Percentiles rank a stretch among this genome's conserved stretches.
These are phyloP conservation scores for Ceriops decandra DNA, from an alignment of 345 rosid genomes.

Conservation along the genomic window DNA sequence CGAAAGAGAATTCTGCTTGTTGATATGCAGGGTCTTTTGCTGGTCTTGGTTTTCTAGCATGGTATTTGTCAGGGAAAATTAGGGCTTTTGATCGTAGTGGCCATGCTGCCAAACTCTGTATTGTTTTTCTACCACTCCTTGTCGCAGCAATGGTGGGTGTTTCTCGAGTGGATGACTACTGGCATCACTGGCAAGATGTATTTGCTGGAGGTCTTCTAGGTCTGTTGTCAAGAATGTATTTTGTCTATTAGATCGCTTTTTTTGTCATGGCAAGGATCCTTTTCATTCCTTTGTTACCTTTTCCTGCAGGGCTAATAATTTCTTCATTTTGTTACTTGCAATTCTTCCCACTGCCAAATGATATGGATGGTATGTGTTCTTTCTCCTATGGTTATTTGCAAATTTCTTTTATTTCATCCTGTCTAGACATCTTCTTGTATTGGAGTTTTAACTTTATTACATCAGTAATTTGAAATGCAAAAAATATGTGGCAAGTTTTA, in stretches of 20 bases:
- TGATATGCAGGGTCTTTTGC: conserved; percentile 80
- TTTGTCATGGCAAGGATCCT: neutral
- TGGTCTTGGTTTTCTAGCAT: conserved; percentile 72
- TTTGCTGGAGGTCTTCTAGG: conserved; percentile 86
- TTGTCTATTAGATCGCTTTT: neutral
- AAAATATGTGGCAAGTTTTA: neutral
- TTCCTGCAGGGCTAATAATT: conserved; percentile 48
- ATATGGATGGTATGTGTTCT: conserved; percentile 48
- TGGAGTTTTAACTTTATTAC: neutral
- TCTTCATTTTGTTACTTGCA: conserved; percentile 69
- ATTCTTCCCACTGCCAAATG: conserved; percentile 73
- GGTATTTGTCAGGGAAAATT: conserved; percentile 76
- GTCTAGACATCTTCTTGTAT: neutral
- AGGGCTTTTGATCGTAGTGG: conserved; percentile 74
- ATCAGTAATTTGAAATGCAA: neutral
- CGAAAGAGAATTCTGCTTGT: conserved; percentile 23
- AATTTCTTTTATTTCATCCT: neutral
- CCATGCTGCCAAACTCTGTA: conserved; percentile 88
- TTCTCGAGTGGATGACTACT: conserved; percentile 91
- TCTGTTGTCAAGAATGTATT: conserved; percentile 15
- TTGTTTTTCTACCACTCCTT: conserved; percentile 64
- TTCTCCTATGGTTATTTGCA: neutral
- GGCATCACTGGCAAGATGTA: conserved; percentile 99
- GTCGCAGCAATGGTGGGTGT: conserved; percentile 75
- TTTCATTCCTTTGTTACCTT: conserved; percentile 14